A percentile compares a stretch with the other conserved stretches of the same genome.
phyloP scores from a whole-genome alignment of 164 flowering plant species.

The Tetrastigma voinierianum region DNA sequence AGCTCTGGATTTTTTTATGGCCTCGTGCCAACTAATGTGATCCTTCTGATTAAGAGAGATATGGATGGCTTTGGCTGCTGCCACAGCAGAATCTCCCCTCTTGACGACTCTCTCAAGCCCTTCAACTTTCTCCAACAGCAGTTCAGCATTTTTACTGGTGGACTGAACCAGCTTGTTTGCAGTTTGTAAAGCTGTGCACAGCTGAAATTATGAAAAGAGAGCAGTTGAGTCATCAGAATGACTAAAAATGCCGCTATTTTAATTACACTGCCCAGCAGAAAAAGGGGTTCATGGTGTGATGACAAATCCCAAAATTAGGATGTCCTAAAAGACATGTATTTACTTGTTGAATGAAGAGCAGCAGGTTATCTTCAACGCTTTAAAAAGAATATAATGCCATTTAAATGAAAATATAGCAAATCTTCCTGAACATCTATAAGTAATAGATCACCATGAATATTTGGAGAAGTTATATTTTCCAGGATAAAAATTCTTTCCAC shows the following conservation, averaged over 20 bases:
- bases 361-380: background rate
- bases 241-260: background rate
- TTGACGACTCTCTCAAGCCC: constrained; percentile 55
- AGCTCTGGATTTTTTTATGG: background rate
- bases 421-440: background rate
- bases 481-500: background rate
- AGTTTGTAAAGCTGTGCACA: constrained; percentile 73
- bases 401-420: background rate
- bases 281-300: too few species aligned
- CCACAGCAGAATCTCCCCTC: constrained; percentile 62
- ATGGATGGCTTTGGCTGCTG: constrained; percentile 46
- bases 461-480: background rate
- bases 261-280: too few species aligned
- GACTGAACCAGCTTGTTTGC: constrained; percentile 70
- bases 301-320: background rate
- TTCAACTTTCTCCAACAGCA: constrained; percentile 56
- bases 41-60: constrained; percentile 24
- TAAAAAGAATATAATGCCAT: background rate
- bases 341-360: background rate
- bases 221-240: background rate
- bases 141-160: constrained; percentile 37
- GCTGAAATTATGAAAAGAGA: constrained; percentile 28
- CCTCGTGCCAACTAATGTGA: constrained; percentile 1
- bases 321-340: background rate
- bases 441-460: background rate